These are phyloP conservation scores for Fusarium continuum DNA, from an alignment of 2,329 filamentous ascomycete species.

Conservation along the genomic window DNA sequence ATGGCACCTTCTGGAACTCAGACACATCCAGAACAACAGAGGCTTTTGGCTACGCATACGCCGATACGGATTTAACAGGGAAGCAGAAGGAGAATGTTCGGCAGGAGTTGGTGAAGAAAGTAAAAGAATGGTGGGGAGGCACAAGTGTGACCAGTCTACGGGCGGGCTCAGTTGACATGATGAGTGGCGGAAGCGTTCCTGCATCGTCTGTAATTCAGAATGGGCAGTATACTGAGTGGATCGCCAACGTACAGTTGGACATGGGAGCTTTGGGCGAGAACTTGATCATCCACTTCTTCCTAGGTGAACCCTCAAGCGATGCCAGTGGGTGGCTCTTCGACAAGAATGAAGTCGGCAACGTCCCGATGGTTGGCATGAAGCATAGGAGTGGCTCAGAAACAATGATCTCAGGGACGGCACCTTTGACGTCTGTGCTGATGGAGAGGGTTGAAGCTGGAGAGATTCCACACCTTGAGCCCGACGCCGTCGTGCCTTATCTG, in stretches of 20 bases:
- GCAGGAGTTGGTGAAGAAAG: conserved; percentile 50
- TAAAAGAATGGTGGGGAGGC: conserved; percentile 62
- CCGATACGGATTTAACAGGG: conserved; percentile 59
- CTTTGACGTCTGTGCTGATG: conserved; percentile 60
- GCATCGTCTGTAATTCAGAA: conserved; percentile 48
- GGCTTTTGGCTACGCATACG: conserved; percentile 78
- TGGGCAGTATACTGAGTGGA: conserved; percentile 68
- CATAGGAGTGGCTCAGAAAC: conserved; percentile 46
- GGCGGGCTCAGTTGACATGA: background rate
- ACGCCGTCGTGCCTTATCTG: conserved; percentile 54
- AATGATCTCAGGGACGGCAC: conserved; percentile 60
- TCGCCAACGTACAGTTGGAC: conserved; percentile 70
- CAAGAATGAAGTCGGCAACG: conserved; percentile 67
- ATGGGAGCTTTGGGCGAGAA: conserved; percentile 69
- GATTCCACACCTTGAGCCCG: conserved; percentile 51
- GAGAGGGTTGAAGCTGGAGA: conserved; percentile 51
- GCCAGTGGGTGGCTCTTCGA: too few species aligned
- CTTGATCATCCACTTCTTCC: conserved; percentile 72
- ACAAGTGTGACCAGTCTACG: conserved; percentile 44
- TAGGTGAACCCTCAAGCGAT: conserved; percentile 63
- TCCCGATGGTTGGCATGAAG: conserved; percentile 63
- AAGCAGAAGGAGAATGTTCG: conserved; percentile 41
- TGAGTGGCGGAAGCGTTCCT: conserved; percentile 32
- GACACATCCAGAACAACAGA: conserved; percentile 66
- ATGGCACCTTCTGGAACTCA: conserved; percentile 74